These are phyloP conservation scores for Diaporthe aspalathi DNA, from an alignment of 2,329 filamentous ascomycete genomes.

Conservation along the genomic window DNA sequence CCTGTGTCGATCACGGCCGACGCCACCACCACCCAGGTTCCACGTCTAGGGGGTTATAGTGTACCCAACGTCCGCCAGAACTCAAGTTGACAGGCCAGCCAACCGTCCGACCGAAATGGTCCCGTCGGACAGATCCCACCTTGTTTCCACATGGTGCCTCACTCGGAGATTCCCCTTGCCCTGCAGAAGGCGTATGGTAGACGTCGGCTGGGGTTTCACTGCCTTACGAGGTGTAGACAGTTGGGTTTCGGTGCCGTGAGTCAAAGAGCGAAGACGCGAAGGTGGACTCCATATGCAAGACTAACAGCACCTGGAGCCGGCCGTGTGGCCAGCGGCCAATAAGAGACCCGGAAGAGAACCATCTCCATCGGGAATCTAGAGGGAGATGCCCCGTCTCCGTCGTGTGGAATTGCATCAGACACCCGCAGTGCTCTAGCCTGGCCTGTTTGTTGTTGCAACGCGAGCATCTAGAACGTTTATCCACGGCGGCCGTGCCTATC, in stretches of 20 bases:
- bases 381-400: neutral
- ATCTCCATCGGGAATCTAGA: neutral
- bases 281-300: slow-evolving; percentile 15
- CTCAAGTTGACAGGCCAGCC: neutral
- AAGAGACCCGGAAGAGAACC: neutral
- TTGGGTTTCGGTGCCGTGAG: neutral
- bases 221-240: neutral
- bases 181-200: neutral
- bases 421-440: neutral
- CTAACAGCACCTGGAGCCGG: neutral
- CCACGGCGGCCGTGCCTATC: neutral
- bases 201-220: neutral
- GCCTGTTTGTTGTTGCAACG: neutral
- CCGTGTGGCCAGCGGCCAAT: slow-evolving; percentile 12
- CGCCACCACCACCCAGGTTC: neutral
- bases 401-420: neutral
- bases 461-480: neutral
- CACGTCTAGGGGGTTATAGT: neutral
- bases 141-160: neutral
- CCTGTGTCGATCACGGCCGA: neutral
- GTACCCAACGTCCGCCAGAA: neutral
- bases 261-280: slow-evolving; percentile 23
- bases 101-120: neutral
- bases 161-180: neutral
- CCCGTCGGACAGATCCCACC: slow-evolving; percentile 1